Evolutionary conservation across 2,329 filamentous ascomycete species (phyloP).

Genomic region (Cercospora sp.): DNA sequence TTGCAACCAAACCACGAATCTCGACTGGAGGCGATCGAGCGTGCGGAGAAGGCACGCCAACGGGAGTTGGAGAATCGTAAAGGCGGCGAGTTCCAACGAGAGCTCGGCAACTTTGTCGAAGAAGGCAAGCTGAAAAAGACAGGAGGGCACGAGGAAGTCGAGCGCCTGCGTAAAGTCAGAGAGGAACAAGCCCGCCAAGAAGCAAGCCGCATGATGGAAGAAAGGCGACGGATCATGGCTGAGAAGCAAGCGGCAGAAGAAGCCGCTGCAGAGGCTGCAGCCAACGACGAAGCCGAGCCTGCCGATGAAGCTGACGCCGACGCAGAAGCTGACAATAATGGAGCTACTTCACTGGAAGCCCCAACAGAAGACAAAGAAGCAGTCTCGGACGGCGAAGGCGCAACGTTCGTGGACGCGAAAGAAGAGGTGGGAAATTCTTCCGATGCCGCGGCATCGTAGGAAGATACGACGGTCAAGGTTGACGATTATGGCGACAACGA

Average conservation of each 20-base stretch:
- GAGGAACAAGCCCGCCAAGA: constrained; percentile 85
- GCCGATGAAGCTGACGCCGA: background rate
- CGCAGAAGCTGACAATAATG: background rate
- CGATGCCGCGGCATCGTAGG: constrained; percentile 10
- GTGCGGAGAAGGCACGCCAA: constrained; percentile 88
- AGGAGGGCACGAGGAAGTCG: constrained; percentile 90
- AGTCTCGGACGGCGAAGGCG: constrained; percentile 10
- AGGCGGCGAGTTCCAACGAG: constrained; percentile 77
- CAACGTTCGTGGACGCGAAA: constrained; percentile 17
- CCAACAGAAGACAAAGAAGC: constrained; percentile 10
- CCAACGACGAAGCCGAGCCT: background rate
- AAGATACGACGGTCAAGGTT: constrained; percentile 4
- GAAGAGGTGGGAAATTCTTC: constrained; percentile 11
- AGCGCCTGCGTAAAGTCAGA: constrained; percentile 77
- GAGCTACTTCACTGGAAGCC: background rate
- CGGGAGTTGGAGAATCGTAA: constrained; percentile 79
- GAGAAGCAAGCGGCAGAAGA: constrained; percentile 46
- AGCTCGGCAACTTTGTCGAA: constrained; percentile 80
- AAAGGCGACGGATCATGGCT: constrained; percentile 45
- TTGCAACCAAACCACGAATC: constrained; percentile 93
- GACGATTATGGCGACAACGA: background rate
- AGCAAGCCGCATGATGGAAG: constrained; percentile 59
- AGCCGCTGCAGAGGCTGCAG: constrained; percentile 33
- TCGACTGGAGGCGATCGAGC: constrained; percentile 89
- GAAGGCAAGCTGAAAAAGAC: constrained; percentile 94